Conservation (phyloP, 345 rosid genomes). For the Kernera saxatilis region DNA sequence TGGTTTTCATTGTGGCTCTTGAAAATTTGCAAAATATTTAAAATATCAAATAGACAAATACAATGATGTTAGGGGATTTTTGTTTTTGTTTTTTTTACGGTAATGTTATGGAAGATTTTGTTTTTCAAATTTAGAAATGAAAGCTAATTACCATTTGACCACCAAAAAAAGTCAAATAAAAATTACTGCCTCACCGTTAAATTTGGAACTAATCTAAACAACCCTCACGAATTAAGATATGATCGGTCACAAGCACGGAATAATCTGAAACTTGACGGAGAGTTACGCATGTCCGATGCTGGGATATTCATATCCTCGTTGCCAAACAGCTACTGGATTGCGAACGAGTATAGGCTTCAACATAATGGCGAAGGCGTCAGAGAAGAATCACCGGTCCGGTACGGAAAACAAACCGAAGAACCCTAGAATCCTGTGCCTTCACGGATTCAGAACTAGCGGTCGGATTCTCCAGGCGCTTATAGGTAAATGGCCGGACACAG, state of each 20-base stretch:
- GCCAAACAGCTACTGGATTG: neutral
- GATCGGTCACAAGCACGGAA: neutral
- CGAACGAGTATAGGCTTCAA: neutral
- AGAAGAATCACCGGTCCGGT: neutral
- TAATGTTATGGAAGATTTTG: neutral
- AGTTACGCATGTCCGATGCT: neutral
- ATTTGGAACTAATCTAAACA: neutral
- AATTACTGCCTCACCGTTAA: neutral
- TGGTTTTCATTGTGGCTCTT: too few species aligned
- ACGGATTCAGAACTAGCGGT: constrained; percentile 44
- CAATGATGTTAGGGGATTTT: too few species aligned
- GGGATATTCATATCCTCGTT: constrained; percentile 1
- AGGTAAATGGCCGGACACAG: constrained; percentile 23
- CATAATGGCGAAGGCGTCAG: constrained; percentile 19
- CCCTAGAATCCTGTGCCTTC: constrained; percentile 38
- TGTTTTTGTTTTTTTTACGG: too few species aligned
- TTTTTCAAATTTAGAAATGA: too few species aligned
- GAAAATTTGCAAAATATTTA: too few species aligned
- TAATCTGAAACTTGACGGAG: neutral
- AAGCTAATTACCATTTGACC: neutral
- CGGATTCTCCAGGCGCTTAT: constrained; percentile 22
- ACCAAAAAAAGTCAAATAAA: neutral
- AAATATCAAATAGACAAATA: too few species aligned
- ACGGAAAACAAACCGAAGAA: neutral
- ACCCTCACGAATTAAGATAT: neutral